Percentiles rank a stretch among this genome's conserved stretches.
Conservation (phyloP, 2,329 filamentous ascomycete species). For the Penicillium psychrosexuale region DNA sequence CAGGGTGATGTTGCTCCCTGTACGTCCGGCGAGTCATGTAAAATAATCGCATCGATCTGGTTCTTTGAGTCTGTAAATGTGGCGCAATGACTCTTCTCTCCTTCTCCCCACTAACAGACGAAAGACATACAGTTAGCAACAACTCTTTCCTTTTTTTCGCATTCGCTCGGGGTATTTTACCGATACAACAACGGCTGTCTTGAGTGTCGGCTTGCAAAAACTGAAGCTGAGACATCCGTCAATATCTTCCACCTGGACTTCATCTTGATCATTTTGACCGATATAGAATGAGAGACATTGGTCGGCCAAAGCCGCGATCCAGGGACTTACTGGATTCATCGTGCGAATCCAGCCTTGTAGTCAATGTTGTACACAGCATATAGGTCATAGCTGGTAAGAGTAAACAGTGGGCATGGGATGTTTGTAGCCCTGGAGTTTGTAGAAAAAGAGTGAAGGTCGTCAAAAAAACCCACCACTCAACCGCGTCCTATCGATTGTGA, state of each 20-base stretch:
- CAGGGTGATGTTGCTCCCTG: slow-evolving; percentile 20
- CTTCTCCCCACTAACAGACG: slow-evolving; percentile 27
- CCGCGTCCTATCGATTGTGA: slow-evolving; percentile 8
- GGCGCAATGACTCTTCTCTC: slow-evolving; percentile 16
- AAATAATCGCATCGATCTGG: slow-evolving; percentile 34
- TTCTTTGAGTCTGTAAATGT: slow-evolving; percentile 36
- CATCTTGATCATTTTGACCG: slow-evolving; percentile 7
- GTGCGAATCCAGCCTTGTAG: slow-evolving; percentile 12
- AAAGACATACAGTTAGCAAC: background rate
- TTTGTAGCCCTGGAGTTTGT: background rate
- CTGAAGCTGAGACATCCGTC: slow-evolving; percentile 35
- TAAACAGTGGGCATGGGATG: background rate
- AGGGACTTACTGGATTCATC: slow-evolving; percentile 25
- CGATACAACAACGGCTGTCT: slow-evolving; percentile 25
- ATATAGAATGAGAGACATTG: slow-evolving; percentile 22
- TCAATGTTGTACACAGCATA: background rate
- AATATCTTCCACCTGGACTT: slow-evolving; percentile 30
- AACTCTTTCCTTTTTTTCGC: background rate
- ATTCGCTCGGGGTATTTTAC: background rate
- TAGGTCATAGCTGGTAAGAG: background rate
- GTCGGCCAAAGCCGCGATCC: slow-evolving; percentile 28
- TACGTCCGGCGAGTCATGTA: slow-evolving; percentile 23
- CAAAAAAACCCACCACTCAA: background rate
- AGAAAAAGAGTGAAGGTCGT: background rate
- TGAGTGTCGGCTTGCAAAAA: slow-evolving; percentile 2